Base-by-base conservation (phyloP, 2,329 filamentous ascomycete species). In the Calonectria honghensis region DNA sequence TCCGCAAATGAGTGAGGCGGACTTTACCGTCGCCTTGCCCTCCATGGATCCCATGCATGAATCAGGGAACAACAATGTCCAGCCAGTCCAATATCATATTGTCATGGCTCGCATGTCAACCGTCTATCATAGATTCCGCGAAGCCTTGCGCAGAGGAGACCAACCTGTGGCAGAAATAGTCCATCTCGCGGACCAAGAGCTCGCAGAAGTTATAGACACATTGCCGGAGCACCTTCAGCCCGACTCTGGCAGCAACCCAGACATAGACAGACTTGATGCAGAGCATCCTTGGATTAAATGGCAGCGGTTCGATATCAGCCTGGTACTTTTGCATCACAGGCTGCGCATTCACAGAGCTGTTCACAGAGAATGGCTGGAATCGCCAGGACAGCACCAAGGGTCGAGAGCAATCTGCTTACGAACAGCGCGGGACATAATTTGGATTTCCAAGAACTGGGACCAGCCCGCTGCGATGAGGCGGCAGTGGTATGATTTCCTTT, bases 401-500 rank as follows among this genome's bases (percentile, higher is more conserved):
- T 72, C 74, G 13, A 74, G 74, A 39, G 52, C 68, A 39, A 59
- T 76, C 11, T 71, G 74, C 18, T 52, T 76, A 2, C 70, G 63
- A 29, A 74, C 74, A 3, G 74, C 74, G 5, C 68, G 65, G 24
- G 69, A 70, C 14, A 63, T 76, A 14, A 67, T 74, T 29, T 76
- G 74, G 74, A 76, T 76, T n/a, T 68, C 68, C 24, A 59, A 51
- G 10, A 74, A 74, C 51, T 76, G 72, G 74, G 74, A 76, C 24
- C 74, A 76, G 18, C 74, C 74, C 9, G 35, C 59, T 3, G 68
- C 74, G 6, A 74, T 74, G 72, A 61, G 74, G 32, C 67, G 73
- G 16, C 74, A 76, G 54, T 74, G 74, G 74, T 76, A 48, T 39
- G 68, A 32, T 9, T 4, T 24, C 5, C 10, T 13, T 27, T 13